A percentile compares a stretch with the other conserved stretches of the same genome.
Evolutionary conservation across 352 stramenopile genomes (phyloP).

Genomic region (Elongisporangium anandrum): DNA sequence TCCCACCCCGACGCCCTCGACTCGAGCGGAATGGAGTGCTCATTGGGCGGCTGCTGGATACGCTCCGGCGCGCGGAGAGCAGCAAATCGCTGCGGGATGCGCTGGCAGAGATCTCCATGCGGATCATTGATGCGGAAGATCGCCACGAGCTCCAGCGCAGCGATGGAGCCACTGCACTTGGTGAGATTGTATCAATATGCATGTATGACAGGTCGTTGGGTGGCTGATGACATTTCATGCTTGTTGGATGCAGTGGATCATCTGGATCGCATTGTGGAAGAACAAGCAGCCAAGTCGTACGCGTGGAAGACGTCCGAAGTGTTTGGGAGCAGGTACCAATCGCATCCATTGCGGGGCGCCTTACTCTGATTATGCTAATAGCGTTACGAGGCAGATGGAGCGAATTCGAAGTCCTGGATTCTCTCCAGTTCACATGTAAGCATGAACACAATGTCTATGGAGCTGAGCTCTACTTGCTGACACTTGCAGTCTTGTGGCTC

Average conservation of each 20-base stretch:
- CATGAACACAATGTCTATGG: not conserved
- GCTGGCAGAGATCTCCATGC: slow-evolving; percentile 54
- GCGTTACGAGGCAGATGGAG: too few relatives aligned
- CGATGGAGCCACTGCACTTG: slow-evolving; percentile 49
- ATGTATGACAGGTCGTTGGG: not conserved
- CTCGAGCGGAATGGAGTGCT: not conserved
- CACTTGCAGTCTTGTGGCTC: not conserved
- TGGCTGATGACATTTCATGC: not conserved
- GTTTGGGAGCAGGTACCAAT: slow-evolving; percentile 24
- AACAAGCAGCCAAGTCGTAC: slow-evolving; percentile 42
- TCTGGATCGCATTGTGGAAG: slow-evolving; percentile 39
- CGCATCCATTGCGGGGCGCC: too few relatives aligned
- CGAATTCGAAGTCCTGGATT: slow-evolving; percentile 46
- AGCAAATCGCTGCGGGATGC: slow-evolving; percentile 22
- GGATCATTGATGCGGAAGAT: slow-evolving; percentile 42
- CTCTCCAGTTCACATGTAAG: slow-evolving; percentile 45
- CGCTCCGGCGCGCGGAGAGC: not conserved
- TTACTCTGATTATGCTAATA: not conserved
- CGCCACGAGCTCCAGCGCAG: slow-evolving; percentile 45
- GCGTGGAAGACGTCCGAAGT: slow-evolving; percentile 33
- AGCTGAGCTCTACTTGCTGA: not conserved
- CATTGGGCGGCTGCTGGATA: not conserved
- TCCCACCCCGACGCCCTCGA: not conserved
- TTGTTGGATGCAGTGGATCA: slow-evolving; percentile 42
- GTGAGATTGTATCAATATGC: slow-evolving; percentile 14